A percentile compares a stretch with the other conserved stretches of the same genome.
Conservation (phyloP, 441 rosid genomes). For the Hura crepitans region DNA sequence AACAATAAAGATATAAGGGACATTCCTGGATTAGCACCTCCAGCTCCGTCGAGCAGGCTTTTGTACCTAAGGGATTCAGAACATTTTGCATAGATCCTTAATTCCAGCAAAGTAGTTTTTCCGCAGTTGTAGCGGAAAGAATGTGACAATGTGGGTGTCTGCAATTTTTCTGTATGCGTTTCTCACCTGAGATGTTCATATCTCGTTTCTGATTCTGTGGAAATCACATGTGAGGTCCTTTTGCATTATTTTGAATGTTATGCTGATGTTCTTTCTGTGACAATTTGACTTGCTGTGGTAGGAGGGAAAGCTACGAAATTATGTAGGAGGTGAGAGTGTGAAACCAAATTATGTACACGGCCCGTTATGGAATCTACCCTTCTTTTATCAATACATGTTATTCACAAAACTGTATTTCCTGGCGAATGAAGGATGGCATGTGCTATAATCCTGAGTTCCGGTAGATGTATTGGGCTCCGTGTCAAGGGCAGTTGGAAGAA, state of each 20-base stretch:
- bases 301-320: conserved; percentile 11
- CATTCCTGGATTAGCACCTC: conserved; percentile 99
- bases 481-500: no score
- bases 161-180: conserved; percentile 14
- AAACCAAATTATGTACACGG: background rate
- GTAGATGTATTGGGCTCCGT: no score
- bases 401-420: no score
- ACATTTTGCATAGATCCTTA: conserved; percentile 27
- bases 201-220: conserved; percentile 32
- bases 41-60: conserved; percentile 83
- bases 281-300: conserved; percentile 10
- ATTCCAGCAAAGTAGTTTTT: conserved; percentile 5
- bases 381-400: no score
- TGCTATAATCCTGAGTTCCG: no score
- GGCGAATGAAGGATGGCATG: no score
- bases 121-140: conserved; percentile 18
- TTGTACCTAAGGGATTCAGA: conserved; percentile 43
- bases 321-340: conserved; percentile 13
- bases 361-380: no score
- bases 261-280: conserved; percentile 10
- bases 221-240: conserved; percentile 33
- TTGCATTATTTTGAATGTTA: conserved; percentile 22
- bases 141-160: conserved; percentile 22
- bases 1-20: conserved; percentile 87
- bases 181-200: conserved; percentile 42